Conservation (phyloP, 2,329 filamentous ascomycete species). For the Cladosporium sp. region DNA sequence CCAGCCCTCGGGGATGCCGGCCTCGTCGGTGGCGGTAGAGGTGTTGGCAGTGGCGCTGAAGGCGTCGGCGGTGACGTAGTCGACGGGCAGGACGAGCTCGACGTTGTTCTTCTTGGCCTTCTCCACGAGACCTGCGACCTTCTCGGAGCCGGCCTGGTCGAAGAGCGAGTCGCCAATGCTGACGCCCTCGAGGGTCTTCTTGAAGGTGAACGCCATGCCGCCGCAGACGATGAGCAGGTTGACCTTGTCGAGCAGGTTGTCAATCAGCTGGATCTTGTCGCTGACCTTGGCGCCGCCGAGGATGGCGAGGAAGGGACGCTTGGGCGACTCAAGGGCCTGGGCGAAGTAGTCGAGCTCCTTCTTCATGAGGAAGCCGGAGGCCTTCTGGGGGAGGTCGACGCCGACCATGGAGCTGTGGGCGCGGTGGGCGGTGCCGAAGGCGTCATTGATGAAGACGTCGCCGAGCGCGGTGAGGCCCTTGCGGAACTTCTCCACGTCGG, state of each 20-base stretch:
- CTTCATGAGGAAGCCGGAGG: conserved; percentile 98
- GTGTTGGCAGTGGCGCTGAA: conserved; percentile 82
- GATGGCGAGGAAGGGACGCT: conserved; percentile 97
- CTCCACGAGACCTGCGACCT: conserved; percentile 79
- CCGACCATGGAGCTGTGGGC: conserved; percentile 99
- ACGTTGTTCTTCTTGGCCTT: conserved; percentile 97
- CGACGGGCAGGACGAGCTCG: conserved; percentile 88
- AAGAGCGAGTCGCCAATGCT: conserved; percentile 89
- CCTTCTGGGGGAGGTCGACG: conserved; percentile 92
- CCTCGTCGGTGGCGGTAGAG: conserved; percentile 77
- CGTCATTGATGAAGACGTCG: conserved; percentile 97
- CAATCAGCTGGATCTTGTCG: conserved; percentile 99
- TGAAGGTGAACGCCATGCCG: conserved; percentile 99
- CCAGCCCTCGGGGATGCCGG: conserved; percentile 94
- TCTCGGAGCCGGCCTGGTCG: conserved; percentile 91
- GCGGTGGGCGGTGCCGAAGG: conserved; percentile 97
- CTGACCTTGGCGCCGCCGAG: conserved; percentile 97
- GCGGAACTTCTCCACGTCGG: conserved; percentile 87
- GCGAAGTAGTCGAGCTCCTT: conserved; percentile 99
- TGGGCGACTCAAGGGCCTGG: conserved; percentile 86
- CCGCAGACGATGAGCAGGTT: conserved; percentile 95
- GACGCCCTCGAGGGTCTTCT: conserved; percentile 93
- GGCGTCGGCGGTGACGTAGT: conserved; percentile 96
- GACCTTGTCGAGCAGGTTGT: conserved; percentile 98
- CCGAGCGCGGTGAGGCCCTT: conserved; percentile 92